These are phyloP conservation scores for Plasmodium gallinaceum DNA, from an alignment of 169 alveolate species.

Conservation along the genomic window DNA sequence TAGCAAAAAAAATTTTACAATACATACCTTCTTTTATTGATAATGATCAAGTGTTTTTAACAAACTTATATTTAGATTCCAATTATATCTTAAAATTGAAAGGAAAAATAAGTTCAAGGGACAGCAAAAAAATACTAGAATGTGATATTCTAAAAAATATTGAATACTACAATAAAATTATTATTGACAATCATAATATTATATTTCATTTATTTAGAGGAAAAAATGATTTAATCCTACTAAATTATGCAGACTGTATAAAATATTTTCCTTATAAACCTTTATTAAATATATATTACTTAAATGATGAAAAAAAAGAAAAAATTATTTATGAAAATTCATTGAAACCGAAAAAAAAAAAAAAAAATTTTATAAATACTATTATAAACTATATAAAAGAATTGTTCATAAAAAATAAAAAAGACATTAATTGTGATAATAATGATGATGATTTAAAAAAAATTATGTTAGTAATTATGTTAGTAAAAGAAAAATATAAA, in stretches of 20 bases:
- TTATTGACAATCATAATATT: slow-evolving; percentile 63
- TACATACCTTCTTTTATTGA: slow-evolving; percentile 75
- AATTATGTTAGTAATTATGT: slow-evolving; percentile 4
- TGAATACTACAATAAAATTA: slow-evolving; percentile 50
- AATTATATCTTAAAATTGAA: slow-evolving; percentile 30
- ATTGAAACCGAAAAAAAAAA: neutral
- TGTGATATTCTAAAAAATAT: neutral
- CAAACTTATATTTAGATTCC: slow-evolving; percentile 66
- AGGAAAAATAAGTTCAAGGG: slow-evolving; percentile 1
- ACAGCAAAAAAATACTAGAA: neutral
- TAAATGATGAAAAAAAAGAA: slow-evolving; percentile 1
- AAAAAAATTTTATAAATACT: no score
- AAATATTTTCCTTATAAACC: slow-evolving; percentile 53
- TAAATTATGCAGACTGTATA: slow-evolving; percentile 43
- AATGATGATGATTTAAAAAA: neutral
- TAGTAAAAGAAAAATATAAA: neutral
- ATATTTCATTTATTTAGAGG: slow-evolving; percentile 59
- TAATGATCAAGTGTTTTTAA: slow-evolving; percentile 64
- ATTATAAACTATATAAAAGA: neutral
- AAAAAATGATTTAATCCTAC: slow-evolving; percentile 26
- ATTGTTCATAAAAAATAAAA: slow-evolving; percentile 16
- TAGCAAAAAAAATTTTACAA: slow-evolving; percentile 54
- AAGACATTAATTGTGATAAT: neutral
- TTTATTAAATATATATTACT: slow-evolving; percentile 24
- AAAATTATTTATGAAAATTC: neutral